These are phyloP conservation scores for Suhomyces maxii DNA, from an alignment of 1,139 yeast species.

Conservation along the genomic window DNA sequence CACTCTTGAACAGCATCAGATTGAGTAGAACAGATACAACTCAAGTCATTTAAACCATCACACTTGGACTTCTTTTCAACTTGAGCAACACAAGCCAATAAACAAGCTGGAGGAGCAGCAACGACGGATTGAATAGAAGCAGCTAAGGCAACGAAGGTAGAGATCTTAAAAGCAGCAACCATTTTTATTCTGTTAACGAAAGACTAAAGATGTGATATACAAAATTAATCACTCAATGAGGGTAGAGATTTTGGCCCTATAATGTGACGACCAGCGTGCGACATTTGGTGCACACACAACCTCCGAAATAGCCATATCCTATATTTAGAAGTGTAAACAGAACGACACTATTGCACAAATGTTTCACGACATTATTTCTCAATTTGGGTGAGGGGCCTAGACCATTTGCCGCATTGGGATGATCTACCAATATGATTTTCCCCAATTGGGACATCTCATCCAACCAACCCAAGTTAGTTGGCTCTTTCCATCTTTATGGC, in stretches of 20 bases:
- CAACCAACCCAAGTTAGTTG: not conserved
- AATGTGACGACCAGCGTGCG: conserved; percentile 3
- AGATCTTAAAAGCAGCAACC: conserved; percentile 28
- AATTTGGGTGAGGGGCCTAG: conserved; percentile 5
- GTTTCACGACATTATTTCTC: conserved; percentile 10
- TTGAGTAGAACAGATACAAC: conserved; percentile 64
- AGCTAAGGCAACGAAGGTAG: conserved; percentile 53
- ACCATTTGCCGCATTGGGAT: conserved; percentile 2
- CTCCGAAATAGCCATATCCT: not conserved
- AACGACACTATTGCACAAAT: not conserved
- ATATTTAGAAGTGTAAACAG: conserved; percentile 7
- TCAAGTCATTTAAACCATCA: conserved; percentile 56
- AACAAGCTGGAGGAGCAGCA: conserved; percentile 88
- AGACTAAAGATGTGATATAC: conserved; percentile 1
- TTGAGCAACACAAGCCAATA: conserved; percentile 80
- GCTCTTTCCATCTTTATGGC: not conserved
- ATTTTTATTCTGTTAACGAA: conserved; percentile 9
- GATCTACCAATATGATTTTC: conserved; percentile 1
- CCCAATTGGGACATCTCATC: conserved; percentile 3
- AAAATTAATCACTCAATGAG: not conserved
- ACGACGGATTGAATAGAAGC: conserved; percentile 48
- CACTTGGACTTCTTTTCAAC: conserved; percentile 60
- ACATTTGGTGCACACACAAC: conserved; percentile 4
- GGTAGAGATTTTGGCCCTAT: not conserved
- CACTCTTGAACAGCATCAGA: conserved; percentile 54